phyloP scores from a whole-genome alignment of 306 rosid species.

The Cucurbita argyrosperma region DNA sequence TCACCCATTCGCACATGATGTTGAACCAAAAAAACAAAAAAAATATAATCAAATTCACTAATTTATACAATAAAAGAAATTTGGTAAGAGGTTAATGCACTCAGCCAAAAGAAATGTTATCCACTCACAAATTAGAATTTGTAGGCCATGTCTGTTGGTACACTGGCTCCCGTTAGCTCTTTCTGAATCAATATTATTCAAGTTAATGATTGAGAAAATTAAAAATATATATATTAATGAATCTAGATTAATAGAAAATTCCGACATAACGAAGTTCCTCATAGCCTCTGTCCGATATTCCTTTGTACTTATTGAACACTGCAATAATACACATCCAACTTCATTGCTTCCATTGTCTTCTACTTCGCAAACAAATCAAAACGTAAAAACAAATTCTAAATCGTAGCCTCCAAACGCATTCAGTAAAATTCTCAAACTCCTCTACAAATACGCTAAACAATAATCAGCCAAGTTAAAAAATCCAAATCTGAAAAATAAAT shows the following conservation, averaged over 20 bases:
- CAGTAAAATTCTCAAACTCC: neutral
- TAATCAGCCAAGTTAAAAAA: neutral
- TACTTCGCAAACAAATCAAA: neutral
- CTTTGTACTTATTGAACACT: neutral
- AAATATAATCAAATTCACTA: neutral
- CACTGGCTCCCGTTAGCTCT: neutral
- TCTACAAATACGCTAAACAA: neutral
- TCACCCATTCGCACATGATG: too few relatives aligned
- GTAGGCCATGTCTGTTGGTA: neutral
- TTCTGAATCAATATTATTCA: neutral
- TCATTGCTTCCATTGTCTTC: neutral
- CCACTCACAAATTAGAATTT: neutral
- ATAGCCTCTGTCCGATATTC: neutral
- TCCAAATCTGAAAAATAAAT: neutral
- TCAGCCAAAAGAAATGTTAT: neutral
- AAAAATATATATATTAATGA: neutral
- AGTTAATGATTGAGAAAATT: neutral
- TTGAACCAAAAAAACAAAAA: too few relatives aligned
- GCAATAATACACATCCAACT: neutral
- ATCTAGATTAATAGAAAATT: neutral
- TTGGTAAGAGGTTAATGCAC: neutral
- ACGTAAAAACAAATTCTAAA: neutral
- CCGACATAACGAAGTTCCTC: conserved; percentile 1
- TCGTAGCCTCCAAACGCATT: neutral
- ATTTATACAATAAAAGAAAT: neutral